Conservation (phyloP, 177 flowering plant genomes). For the Vitis hybrid region DNA sequence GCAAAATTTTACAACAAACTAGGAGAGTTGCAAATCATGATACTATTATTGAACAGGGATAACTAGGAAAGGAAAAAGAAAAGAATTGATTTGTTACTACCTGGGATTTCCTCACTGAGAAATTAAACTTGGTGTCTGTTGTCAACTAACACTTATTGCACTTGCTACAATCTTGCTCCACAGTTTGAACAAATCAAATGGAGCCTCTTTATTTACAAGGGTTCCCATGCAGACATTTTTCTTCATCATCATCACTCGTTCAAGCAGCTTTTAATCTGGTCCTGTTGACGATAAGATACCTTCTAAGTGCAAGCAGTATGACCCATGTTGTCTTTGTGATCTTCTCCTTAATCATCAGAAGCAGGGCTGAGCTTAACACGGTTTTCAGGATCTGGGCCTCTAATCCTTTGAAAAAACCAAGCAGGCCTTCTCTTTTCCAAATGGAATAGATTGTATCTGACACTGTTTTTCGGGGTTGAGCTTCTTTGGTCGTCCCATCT, state of each 20-base stretch:
- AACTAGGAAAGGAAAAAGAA: background rate
- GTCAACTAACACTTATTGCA: slow-evolving; percentile 6
- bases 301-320: slow-evolving; percentile 57
- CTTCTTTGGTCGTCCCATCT: slow-evolving; percentile 23
- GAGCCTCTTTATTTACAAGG: slow-evolving; percentile 20
- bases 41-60: background rate
- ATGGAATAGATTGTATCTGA: slow-evolving; percentile 41
- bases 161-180: slow-evolving; percentile 10
- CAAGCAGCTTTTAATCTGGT: slow-evolving; percentile 47
- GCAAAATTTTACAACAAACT: too few relatives aligned
- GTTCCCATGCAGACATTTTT: slow-evolving; percentile 1
- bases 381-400: slow-evolving; percentile 83
- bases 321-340: slow-evolving; percentile 79
- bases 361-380: slow-evolving; percentile 79
- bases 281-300: slow-evolving; percentile 36
- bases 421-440: slow-evolving; percentile 70
- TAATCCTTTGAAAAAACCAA: slow-evolving; percentile 81
- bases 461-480: slow-evolving; percentile 44
- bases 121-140: background rate
- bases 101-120: background rate
- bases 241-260: background rate
- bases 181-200: background rate
- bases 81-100: background rate
- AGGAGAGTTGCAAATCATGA: too few relatives aligned
- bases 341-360: slow-evolving; percentile 88